Evolutionary conservation across 2,329 filamentous ascomycete species (phyloP).

Genomic region (Talaromyces sp.): DNA sequence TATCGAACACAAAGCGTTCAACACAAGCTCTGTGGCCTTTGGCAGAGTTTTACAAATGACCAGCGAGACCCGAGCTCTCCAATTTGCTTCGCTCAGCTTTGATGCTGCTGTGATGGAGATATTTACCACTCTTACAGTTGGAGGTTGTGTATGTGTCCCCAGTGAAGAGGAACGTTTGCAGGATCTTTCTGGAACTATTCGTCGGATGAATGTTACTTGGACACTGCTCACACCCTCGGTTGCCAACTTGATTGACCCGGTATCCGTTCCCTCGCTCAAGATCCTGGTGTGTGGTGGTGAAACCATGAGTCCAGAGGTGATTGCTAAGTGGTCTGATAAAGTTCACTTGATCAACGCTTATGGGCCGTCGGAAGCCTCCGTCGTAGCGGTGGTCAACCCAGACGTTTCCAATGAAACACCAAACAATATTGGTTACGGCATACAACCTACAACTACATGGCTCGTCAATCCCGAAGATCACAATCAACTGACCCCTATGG

Average conservation of each 20-base stretch:
- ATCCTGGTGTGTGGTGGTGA: constrained; percentile 45
- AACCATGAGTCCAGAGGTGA: constrained; percentile 39
- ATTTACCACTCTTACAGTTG: constrained; percentile 54
- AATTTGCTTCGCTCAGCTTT: constrained; percentile 55
- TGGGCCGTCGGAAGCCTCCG: constrained; percentile 16
- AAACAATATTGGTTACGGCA: constrained; percentile 31
- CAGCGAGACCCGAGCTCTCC: constrained; percentile 57
- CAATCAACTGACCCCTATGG: constrained; percentile 45
- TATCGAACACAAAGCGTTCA: constrained; percentile 59
- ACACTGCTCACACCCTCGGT: constrained; percentile 56
- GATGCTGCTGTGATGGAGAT: constrained; percentile 55
- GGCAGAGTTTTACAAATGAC: constrained; percentile 51
- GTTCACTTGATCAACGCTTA: constrained; percentile 16
- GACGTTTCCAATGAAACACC: constrained; percentile 29
- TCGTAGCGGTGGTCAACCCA: constrained; percentile 13
- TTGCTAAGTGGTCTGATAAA: constrained; percentile 17
- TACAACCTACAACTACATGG: constrained; percentile 43
- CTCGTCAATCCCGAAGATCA: constrained; percentile 46
- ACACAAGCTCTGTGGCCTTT: constrained; percentile 55
- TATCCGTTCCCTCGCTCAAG: constrained; percentile 32
- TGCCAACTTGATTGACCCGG: constrained; percentile 44
- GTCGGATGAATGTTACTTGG: constrained; percentile 54
- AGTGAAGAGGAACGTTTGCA: constrained; percentile 44
- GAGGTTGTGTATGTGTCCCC: constrained; percentile 60
- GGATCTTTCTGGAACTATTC: constrained; percentile 40